Evolutionary conservation across 2,329 filamentous ascomycete species (phyloP).

Genomic region (Colletotrichum spinosum): DNA sequence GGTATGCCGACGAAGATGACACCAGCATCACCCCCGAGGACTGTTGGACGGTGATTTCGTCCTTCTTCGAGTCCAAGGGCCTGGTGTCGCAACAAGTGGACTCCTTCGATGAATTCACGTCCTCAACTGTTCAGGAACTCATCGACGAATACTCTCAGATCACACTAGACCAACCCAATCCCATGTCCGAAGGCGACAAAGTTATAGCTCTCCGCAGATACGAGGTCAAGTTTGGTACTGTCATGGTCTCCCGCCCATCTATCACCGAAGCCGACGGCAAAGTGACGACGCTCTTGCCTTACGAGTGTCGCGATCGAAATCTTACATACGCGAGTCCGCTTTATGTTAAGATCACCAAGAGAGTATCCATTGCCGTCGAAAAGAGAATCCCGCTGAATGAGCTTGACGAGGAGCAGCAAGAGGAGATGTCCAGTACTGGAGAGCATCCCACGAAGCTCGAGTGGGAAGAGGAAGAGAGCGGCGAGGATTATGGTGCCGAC

Average conservation of each 20-base stretch:
- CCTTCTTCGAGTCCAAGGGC: conserved; percentile 96
- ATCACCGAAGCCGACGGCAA: conserved; percentile 94
- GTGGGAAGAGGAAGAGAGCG: conserved; percentile 71
- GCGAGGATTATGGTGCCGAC: conserved; percentile 62
- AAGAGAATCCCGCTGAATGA: conserved; percentile 74
- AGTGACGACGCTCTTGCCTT: conserved; percentile 86
- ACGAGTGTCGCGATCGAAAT: conserved; percentile 95
- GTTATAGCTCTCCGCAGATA: conserved; percentile 90
- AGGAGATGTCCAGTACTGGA: conserved; percentile 65
- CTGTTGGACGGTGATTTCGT: conserved; percentile 97
- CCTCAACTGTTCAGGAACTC: conserved; percentile 92
- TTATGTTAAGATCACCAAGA: conserved; percentile 89
- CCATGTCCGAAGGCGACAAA: conserved; percentile 79
- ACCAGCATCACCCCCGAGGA: conserved; percentile 91
- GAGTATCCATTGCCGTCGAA: conserved; percentile 85
- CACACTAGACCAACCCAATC: conserved; percentile 92
- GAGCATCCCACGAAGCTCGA: conserved; percentile 68
- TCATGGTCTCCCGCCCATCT: conserved; percentile 89
- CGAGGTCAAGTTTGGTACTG: conserved; percentile 92
- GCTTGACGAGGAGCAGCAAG: conserved; percentile 73
- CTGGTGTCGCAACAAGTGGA: conserved; percentile 97
- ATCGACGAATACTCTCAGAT: conserved; percentile 92
- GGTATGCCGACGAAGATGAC: conserved; percentile 73
- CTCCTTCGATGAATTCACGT: conserved; percentile 97
- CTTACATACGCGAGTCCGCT: conserved; percentile 94